Percentiles rank a stretch among this genome's conserved stretches.
These are phyloP conservation scores for Zizania palustris DNA, from an alignment of 202 grass and related monocot species.

Conservation along the genomic window DNA sequence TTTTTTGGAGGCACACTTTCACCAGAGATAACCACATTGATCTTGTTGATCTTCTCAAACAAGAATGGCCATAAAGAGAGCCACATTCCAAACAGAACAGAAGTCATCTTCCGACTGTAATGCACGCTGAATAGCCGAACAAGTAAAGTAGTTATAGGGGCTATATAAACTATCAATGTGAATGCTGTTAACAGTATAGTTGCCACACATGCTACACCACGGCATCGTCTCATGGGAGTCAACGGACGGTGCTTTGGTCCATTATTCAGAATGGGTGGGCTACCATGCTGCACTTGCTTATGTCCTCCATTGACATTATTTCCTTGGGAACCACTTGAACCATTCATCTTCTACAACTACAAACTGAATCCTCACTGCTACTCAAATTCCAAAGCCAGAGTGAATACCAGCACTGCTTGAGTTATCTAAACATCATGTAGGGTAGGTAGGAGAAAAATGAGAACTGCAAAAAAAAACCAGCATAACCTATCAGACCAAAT, in stretches of 20 bases:
- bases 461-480: constrained; percentile 44
- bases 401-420: constrained; percentile 6
- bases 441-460: constrained; percentile 9
- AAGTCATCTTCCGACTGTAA: constrained; percentile 73
- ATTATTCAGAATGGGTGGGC: constrained; percentile 49
- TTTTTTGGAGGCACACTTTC: constrained; percentile 63
- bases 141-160: constrained; percentile 56
- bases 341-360: constrained; percentile 59
- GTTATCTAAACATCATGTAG: constrained; percentile 47
- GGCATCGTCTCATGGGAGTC: constrained; percentile 66
- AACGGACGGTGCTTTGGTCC: constrained; percentile 67
- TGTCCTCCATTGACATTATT: constrained; percentile 49
- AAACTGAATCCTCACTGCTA: not conserved
- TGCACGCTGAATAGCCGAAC: constrained; percentile 69
- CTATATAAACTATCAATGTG: constrained; percentile 74
- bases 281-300: constrained; percentile 30
- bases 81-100: constrained; percentile 81
- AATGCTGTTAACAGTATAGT: constrained; percentile 84
- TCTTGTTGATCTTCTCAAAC: constrained; percentile 97
- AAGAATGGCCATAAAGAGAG: constrained; percentile 89
- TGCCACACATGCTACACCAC: constrained; percentile 66
- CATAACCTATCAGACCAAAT: constrained; percentile 38
- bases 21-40: constrained; percentile 84
- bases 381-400: constrained; percentile 26
- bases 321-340: constrained; percentile 36